Conservation (phyloP, 305 asterid species). For the Fraxinus baroniana region DNA sequence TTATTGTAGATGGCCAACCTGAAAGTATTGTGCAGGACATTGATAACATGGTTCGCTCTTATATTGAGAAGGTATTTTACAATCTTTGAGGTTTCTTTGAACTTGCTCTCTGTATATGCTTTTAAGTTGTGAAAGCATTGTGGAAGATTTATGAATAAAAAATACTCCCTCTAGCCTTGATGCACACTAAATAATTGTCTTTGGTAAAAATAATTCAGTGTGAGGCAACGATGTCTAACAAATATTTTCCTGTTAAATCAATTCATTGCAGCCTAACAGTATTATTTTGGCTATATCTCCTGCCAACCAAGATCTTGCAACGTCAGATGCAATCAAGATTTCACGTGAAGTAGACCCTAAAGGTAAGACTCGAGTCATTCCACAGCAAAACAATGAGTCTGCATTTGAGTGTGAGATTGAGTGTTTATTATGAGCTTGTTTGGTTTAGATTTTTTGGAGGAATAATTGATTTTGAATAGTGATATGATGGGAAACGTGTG, state of each 20-base stretch:
- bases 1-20: conserved; percentile 61
- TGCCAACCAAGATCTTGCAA: conserved; percentile 88
- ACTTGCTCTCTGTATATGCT: neutral
- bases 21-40: conserved; percentile 65
- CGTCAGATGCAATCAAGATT: conserved; percentile 80
- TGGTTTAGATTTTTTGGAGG: no score
- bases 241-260: conserved; percentile 3
- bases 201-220: conserved; percentile 11
- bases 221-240: conserved; percentile 18
- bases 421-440: neutral
- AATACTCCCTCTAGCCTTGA: neutral
- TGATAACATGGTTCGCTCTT: conserved; percentile 70
- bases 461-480: no score
- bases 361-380: conserved; percentile 36
- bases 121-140: neutral
- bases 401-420: neutral
- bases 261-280: conserved; percentile 67
- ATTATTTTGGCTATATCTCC: conserved; percentile 78
- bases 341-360: conserved; percentile 82
- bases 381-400: neutral
- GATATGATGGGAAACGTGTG: no score
- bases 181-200: neutral
- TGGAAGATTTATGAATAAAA: neutral
- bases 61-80: conserved; percentile 49
- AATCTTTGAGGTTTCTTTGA: conserved; percentile 1